A percentile compares a stretch with the other conserved stretches of the same genome.
Conservation (phyloP, 225 moss, liverwort and hornwort species). For the Sphagnum tenellum region DNA sequence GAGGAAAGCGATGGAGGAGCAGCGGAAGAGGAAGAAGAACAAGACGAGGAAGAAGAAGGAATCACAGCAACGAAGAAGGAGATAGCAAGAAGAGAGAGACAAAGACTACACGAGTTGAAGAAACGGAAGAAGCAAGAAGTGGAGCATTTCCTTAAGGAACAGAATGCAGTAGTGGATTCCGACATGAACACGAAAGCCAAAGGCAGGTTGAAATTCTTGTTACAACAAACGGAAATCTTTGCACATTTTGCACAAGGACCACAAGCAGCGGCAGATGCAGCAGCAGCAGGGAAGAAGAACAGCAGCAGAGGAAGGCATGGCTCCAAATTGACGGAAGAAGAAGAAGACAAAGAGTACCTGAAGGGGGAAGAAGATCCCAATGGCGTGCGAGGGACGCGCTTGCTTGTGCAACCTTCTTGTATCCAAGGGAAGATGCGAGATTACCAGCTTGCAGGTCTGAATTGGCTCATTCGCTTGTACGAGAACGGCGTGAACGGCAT, state of each 20-base stretch:
- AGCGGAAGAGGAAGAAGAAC: conserved; percentile 26
- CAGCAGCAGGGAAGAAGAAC: conserved; percentile 39
- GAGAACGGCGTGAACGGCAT: conserved; percentile 99
- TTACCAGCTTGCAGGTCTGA: conserved; percentile 96
- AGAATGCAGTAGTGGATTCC: conserved; percentile 89
- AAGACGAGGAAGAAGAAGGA: conserved; percentile 21
- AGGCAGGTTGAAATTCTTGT: conserved; percentile 85
- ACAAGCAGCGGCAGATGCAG: conserved; percentile 36
- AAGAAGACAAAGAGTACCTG: conserved; percentile 88
- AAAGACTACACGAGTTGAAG: conserved; percentile 83
- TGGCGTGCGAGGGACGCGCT: conserved; percentile 65
- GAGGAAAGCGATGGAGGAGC: conserved; percentile 36
- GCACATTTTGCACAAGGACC: conserved; percentile 91
- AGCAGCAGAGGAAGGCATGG: conserved; percentile 81
- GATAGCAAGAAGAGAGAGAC: conserved; percentile 76
- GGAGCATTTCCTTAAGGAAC: conserved; percentile 79
- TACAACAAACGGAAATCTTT: conserved; percentile 98
- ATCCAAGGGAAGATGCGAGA: conserved; percentile 98
- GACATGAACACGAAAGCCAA: conserved; percentile 98
- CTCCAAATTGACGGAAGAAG: conserved; percentile 95
- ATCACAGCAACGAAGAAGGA: conserved; percentile 56
- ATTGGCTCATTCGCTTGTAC: conserved; percentile 98
- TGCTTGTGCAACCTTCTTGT: conserved; percentile 80
- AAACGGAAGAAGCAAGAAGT: conserved; percentile 93
- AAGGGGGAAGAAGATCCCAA: conserved; percentile 82